These are phyloP conservation scores for Pestalotiopsis sp. DNA, from an alignment of 2,329 filamentous ascomycete species.

Conservation along the genomic window DNA sequence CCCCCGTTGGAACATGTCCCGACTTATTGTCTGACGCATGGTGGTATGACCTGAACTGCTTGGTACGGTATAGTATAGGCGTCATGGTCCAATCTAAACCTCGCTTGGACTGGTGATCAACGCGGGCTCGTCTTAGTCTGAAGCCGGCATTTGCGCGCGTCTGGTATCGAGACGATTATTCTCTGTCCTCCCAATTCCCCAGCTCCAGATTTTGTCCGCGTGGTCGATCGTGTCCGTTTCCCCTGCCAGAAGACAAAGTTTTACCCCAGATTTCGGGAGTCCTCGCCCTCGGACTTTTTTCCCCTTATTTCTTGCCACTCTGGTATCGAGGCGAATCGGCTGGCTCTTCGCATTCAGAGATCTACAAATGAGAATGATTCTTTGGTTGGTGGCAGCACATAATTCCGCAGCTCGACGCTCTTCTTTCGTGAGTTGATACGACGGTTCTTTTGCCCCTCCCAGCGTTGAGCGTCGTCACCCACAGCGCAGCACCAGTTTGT, in stretches of 20 bases:
- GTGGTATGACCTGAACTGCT: background rate
- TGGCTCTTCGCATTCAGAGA: background rate
- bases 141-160: background rate
- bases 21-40: background rate
- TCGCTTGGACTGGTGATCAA: background rate
- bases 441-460: background rate
- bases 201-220: background rate
- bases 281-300: background rate
- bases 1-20: background rate
- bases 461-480: background rate
- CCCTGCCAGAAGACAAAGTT: background rate
- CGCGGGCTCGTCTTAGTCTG: background rate
- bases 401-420: background rate
- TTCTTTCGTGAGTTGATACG: background rate
- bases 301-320: background rate
- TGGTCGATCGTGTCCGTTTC: background rate
- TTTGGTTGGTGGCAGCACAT: background rate
- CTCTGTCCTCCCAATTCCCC: background rate
- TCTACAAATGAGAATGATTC: background rate
- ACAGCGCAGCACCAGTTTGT: background rate
- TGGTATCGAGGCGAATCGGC: background rate
- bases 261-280: background rate
- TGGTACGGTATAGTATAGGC: background rate
- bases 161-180: background rate
- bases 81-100: background rate